Evolutionary conservation across 1,139 yeast species (phyloP), one percentile per base, ranked within the genome.

Genomic region (Yamadazyma mexicana): DNA sequence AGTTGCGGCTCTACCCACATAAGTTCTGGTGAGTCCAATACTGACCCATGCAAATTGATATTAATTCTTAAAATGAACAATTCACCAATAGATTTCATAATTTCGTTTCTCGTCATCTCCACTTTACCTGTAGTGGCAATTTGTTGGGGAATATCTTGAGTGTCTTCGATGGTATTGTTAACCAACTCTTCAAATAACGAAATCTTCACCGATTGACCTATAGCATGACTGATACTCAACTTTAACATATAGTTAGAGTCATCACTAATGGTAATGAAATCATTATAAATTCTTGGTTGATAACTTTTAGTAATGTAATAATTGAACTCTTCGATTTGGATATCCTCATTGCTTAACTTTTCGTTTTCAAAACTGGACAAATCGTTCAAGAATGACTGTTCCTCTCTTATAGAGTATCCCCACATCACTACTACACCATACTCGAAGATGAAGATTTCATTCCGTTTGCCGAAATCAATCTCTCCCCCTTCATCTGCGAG

Each of bases 1-100:
- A 92, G 69, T 55, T 91, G 96, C 1, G 98, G 98, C 57, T 92
- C 98, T 0, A 96, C 83, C 98, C 98, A 92, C 96, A 92, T 89
- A 43, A 92, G 77, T 59, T 92, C 98, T 0, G 98, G 98, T 1
- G 96, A 87, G 59, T 92, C 98, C 47, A 92, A 68, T 17, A 92
- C 94, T 2, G 97, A 88, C 1, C 98, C 98, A 64, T 92, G 98
- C 46, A 92, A 69, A 56, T 92, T 92, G 49, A 89, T 87, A 60
- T 86, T 88, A 43, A 92, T 92, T 44, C 98, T 71, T 49, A 92
- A 69, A 43, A 92, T 92, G 61, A 92, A 92, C 47, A 92, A 73
- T 59, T 92, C 98, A 14, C 98, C 98, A 44, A 92, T 92, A 40
- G 94, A 84, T 64, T 89, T 91, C 97, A 92, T 91, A 41, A 91